Conservation (phyloP, 2,329 filamentous ascomycete species). For the Calonectria montana region DNA sequence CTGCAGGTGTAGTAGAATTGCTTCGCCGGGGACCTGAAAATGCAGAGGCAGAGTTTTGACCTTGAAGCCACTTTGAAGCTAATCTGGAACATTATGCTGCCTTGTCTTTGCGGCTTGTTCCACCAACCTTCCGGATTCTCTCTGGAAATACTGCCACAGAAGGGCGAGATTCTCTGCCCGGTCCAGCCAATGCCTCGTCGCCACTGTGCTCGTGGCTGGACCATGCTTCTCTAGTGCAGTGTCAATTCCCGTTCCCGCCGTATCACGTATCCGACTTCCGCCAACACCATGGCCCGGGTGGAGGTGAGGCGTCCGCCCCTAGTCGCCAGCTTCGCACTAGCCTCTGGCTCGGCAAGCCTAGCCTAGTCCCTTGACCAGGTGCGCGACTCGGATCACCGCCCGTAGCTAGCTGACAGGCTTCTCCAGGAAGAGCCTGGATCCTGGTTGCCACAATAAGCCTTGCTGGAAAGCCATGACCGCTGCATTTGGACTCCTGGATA, state of each 20-base stretch:
- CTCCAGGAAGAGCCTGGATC: slow-evolving; percentile 30
- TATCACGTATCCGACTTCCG: slow-evolving; percentile 11
- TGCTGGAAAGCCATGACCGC: slow-evolving; percentile 6
- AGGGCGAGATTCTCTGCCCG: neutral
- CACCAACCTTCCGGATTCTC: neutral
- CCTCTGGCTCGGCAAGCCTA: slow-evolving; percentile 16
- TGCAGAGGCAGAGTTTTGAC: neutral
- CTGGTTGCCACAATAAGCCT: slow-evolving; percentile 12
- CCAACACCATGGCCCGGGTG: slow-evolving; percentile 11
- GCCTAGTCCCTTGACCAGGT: slow-evolving; percentile 20
- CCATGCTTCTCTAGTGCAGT: slow-evolving; percentile 14
- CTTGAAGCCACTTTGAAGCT: neutral
- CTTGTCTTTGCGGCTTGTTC: neutral
- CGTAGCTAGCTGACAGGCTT: slow-evolving; percentile 30
- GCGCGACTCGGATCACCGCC: slow-evolving; percentile 37
- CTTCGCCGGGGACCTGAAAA: neutral
- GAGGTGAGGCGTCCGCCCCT: slow-evolving; percentile 12
- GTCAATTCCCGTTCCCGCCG: slow-evolving; percentile 12
- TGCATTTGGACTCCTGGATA: neutral
- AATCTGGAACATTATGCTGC: neutral
- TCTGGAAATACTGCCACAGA: neutral
- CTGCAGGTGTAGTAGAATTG: neutral
- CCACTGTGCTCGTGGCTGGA: neutral
- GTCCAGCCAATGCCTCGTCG: neutral
- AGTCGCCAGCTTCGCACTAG: neutral